These are phyloP conservation scores for Clarireedia paspali DNA, from an alignment of 2,329 filamentous ascomycete species.

Conservation along the genomic window DNA sequence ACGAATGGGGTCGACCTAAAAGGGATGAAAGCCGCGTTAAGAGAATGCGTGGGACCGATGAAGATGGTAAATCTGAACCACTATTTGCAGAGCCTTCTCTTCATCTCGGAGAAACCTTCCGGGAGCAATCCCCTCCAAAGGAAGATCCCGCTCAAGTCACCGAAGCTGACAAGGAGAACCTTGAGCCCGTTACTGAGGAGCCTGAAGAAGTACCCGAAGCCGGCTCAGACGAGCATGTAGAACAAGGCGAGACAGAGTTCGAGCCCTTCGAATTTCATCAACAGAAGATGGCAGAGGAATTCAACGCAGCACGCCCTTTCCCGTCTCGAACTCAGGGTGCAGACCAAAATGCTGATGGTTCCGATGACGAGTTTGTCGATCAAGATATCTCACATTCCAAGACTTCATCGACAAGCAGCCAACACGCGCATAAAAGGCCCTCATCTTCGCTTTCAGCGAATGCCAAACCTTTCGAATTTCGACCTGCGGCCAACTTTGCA, in stretches of 20 bases:
- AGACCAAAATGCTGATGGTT: slow-evolving; percentile 8
- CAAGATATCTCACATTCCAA: neutral
- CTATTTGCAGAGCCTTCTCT: slow-evolving; percentile 57
- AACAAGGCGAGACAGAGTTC: slow-evolving; percentile 44
- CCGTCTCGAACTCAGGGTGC: slow-evolving; percentile 15
- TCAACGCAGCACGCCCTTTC: slow-evolving; percentile 29
- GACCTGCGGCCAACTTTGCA: slow-evolving; percentile 17
- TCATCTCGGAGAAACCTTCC: slow-evolving; percentile 29
- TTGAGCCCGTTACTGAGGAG: slow-evolving; percentile 16
- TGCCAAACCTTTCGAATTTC: slow-evolving; percentile 56
- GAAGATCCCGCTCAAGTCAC: slow-evolving; percentile 9
- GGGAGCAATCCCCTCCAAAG: slow-evolving; percentile 27
- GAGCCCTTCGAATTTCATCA: slow-evolving; percentile 54
- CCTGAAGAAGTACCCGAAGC: slow-evolving; percentile 6
- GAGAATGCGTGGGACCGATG: slow-evolving; percentile 57
- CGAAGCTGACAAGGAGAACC: slow-evolving; percentile 28
- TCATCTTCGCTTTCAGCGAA: slow-evolving; percentile 58
- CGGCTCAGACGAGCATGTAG: slow-evolving; percentile 32
- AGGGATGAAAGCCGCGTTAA: slow-evolving; percentile 65
- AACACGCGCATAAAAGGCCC: slow-evolving; percentile 33
- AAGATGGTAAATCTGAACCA: slow-evolving; percentile 65
- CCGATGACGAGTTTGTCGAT: slow-evolving; percentile 18
- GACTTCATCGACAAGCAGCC: slow-evolving; percentile 15
- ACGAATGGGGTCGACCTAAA: slow-evolving; percentile 52
- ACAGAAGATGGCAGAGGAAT: slow-evolving; percentile 32